phyloP scores from a whole-genome alignment of 148 eudicot species.

The Silene uniflora region DNA sequence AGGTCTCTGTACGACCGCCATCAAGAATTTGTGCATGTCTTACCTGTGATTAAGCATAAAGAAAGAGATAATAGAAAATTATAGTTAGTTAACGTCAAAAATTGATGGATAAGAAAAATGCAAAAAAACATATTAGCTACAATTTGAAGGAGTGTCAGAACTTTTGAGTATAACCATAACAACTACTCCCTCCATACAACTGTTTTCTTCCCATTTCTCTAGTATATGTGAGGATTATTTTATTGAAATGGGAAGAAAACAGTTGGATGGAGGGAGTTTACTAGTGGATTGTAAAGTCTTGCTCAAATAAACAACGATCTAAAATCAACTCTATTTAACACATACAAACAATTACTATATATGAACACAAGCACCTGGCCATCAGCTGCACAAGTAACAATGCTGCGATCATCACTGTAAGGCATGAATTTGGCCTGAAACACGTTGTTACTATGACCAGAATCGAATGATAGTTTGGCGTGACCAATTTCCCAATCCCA shows the following conservation, averaged over 20 bases:
- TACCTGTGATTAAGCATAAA: slow-evolving; percentile 44
- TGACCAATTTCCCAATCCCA: slow-evolving; percentile 92
- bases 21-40: slow-evolving; percentile 66
- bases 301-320: neutral
- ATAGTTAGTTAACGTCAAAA: neutral
- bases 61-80: neutral
- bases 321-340: neutral
- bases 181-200: too few species aligned
- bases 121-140: neutral
- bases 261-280: too few species aligned
- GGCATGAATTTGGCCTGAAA: slow-evolving; percentile 97
- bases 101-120: neutral
- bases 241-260: too few species aligned
- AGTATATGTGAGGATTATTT: too few species aligned
- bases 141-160: neutral
- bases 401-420: slow-evolving; percentile 58
- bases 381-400: slow-evolving; percentile 97
- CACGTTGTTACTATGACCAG: slow-evolving; percentile 75
- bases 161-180: neutral
- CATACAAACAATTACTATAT: neutral
- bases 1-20: slow-evolving; percentile 58
- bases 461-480: slow-evolving; percentile 59
- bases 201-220: too few species aligned
- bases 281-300: neutral
- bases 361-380: slow-evolving; percentile 54